Evolutionary conservation across 1,139 yeast genomes (phyloP).

Genomic region (Taphrina communis): DNA sequence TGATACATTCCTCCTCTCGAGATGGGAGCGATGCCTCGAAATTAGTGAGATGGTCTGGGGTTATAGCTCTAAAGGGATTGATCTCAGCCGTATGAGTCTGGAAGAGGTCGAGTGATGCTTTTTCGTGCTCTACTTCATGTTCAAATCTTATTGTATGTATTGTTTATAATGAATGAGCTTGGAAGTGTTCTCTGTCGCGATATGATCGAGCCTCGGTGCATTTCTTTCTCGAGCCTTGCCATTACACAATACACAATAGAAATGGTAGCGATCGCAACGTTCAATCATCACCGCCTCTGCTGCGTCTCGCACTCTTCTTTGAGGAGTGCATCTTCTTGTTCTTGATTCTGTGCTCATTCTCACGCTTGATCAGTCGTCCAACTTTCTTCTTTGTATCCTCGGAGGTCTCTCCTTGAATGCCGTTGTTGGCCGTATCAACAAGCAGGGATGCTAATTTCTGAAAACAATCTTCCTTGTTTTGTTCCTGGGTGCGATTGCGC

Average conservation of each 20-base stretch:
- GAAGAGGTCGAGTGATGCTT: conserved; percentile 16
- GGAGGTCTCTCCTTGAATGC: conserved; percentile 30
- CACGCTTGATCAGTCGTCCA: conserved; percentile 18
- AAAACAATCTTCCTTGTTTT: conserved; percentile 31
- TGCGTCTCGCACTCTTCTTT: conserved; percentile 33
- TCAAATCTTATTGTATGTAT: background rate
- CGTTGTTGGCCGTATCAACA: conserved; percentile 25
- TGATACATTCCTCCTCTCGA: conserved; percentile 4
- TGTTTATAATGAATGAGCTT: too few relatives aligned
- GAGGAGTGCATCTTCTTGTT: conserved; percentile 24
- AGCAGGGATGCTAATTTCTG: conserved; percentile 28
- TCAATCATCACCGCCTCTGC: conserved; percentile 29
- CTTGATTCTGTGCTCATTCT: conserved; percentile 25
- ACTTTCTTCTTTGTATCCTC: conserved; percentile 23
- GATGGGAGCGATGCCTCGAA: conserved; percentile 38
- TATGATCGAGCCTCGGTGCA: too few relatives aligned
- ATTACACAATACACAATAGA: too few relatives aligned
- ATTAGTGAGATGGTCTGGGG: conserved; percentile 34
- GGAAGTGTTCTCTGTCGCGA: too few relatives aligned
- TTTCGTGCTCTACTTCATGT: conserved; percentile 1
- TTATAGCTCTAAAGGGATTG: conserved; percentile 16
- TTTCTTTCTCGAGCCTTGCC: too few relatives aligned
- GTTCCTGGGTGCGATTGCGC: conserved; percentile 33
- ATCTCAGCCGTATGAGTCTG: conserved; percentile 20
- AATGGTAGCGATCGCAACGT: too few relatives aligned